phyloP scores from a whole-genome alignment of 495 filamentous ascomycete species.

The Lasiosphaeria miniovina region DNA sequence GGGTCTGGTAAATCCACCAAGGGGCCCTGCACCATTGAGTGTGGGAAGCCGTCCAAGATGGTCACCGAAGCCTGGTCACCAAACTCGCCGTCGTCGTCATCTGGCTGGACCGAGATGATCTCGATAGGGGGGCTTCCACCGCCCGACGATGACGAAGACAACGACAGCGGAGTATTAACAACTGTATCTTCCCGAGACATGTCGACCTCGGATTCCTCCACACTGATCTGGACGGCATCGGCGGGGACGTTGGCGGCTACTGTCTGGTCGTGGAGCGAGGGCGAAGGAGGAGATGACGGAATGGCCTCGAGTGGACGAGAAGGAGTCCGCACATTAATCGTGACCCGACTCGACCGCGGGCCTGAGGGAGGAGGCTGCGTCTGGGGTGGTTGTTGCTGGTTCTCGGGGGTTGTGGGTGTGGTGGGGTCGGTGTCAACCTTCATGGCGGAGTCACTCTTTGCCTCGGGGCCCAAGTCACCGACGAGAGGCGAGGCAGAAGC shows the following conservation, averaged over 20 bases:
- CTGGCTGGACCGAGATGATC: slow-evolving; percentile 28
- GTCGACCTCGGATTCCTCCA: slow-evolving; percentile 42
- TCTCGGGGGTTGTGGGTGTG: slow-evolving; percentile 40
- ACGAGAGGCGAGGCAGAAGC: slow-evolving; percentile 22
- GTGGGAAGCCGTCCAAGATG: slow-evolving; percentile 21
- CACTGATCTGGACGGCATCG: slow-evolving; percentile 35
- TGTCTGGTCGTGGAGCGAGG: slow-evolving; percentile 31
- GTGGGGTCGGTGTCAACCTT: slow-evolving; percentile 39
- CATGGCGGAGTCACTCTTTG: slow-evolving; percentile 35
- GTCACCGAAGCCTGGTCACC: slow-evolving; percentile 20
- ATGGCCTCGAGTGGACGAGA: slow-evolving; percentile 35
- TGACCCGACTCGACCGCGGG: slow-evolving; percentile 48
- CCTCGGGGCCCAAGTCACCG: slow-evolving; percentile 20
- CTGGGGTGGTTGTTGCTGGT: slow-evolving; percentile 23
- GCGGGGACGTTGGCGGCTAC: slow-evolving; percentile 11
- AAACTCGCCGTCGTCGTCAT: slow-evolving; percentile 31
- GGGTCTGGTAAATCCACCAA: slow-evolving; percentile 38
- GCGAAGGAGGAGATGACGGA: slow-evolving; percentile 47
- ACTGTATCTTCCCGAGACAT: slow-evolving; percentile 28
- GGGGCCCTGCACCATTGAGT: slow-evolving; percentile 25
- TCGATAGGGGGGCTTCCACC: slow-evolving; percentile 41
- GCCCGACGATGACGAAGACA: slow-evolving; percentile 36
- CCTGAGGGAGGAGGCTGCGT: slow-evolving; percentile 26
- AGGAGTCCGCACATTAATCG: slow-evolving; percentile 51
- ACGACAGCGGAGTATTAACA: slow-evolving; percentile 33